These are phyloP conservation scores for Monilinia fructicola DNA, from an alignment of 2,329 filamentous ascomycete genomes.

Conservation along the genomic window DNA sequence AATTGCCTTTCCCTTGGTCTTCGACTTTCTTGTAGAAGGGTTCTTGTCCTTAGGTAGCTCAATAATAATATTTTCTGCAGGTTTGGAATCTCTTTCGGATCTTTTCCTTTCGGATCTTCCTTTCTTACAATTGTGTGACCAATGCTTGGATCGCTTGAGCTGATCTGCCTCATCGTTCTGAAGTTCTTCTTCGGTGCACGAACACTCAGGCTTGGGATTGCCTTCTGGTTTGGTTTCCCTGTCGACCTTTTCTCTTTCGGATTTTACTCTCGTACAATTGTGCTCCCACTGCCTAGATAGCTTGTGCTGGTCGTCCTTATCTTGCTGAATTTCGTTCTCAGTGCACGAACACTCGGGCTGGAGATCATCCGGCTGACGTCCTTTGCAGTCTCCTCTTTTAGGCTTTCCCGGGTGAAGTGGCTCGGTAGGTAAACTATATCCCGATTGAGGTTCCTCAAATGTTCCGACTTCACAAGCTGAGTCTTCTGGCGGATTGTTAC, in stretches of 20 bases:
- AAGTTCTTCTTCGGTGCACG: not conserved
- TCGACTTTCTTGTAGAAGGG: not conserved
- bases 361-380: not conserved
- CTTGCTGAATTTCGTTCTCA: not conserved
- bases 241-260: not conserved
- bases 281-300: slow-evolving; percentile 14
- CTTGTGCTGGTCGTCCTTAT: not conserved
- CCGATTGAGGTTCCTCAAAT: not conserved
- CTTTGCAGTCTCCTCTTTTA: not conserved
- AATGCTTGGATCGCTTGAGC: slow-evolving; percentile 13
- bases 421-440: not conserved
- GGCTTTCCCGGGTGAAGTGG: not conserved
- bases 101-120: slow-evolving; percentile 5
- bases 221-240: not conserved
- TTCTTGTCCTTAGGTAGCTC: not conserved
- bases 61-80: not conserved
- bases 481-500: not conserved
- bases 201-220: not conserved
- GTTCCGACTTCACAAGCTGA: not conserved
- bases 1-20: slow-evolving; percentile 1
- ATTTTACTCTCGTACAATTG: not conserved
- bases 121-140: slow-evolving; percentile 1
- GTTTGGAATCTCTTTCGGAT: not conserved
- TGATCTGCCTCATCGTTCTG: not conserved
- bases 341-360: not conserved